phyloP scores from a whole-genome alignment of 2,329 filamentous ascomycete species.

The Ceratocystis eucalypticola region DNA sequence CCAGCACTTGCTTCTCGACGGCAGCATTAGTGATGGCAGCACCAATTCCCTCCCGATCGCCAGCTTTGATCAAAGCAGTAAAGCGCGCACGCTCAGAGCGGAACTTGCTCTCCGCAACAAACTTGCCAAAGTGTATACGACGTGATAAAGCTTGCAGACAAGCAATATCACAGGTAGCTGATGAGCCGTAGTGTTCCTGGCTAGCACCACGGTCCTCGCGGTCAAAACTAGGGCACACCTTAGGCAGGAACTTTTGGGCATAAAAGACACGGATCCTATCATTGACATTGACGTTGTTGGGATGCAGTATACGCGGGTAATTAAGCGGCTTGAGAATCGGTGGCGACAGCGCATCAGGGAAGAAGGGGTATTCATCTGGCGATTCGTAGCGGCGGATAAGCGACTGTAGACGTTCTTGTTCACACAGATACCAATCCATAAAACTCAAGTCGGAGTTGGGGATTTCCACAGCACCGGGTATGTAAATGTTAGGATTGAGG shows the following conservation, averaged over 20 bases:
- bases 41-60: slow-evolving; percentile 68
- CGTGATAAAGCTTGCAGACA: slow-evolving; percentile 82
- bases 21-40: slow-evolving; percentile 78
- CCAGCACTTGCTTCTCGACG: slow-evolving; percentile 84
- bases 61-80: slow-evolving; percentile 66
- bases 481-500: slow-evolving; percentile 77
- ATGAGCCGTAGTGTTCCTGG: slow-evolving; percentile 88
- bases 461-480: slow-evolving; percentile 63
- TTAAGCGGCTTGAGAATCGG: slow-evolving; percentile 77
- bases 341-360: slow-evolving; percentile 62
- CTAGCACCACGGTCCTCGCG: slow-evolving; percentile 67
- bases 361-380: slow-evolving; percentile 96
- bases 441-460: slow-evolving; percentile 63
- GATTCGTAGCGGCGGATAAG: slow-evolving; percentile 89
- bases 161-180: slow-evolving; percentile 79
- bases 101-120: slow-evolving; percentile 95
- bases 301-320: slow-evolving; percentile 78
- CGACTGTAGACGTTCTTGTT: slow-evolving; percentile 85
- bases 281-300: slow-evolving; percentile 86
- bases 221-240: slow-evolving; percentile 65
- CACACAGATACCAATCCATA: slow-evolving; percentile 83
- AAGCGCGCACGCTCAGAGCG: slow-evolving; percentile 67
- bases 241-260: slow-evolving; percentile 67
- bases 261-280: slow-evolving; percentile 75
- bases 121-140: slow-evolving; percentile 94